Conservation (phyloP, 495 filamentous ascomycete species). For the Pseudevernia furfuracea region DNA sequence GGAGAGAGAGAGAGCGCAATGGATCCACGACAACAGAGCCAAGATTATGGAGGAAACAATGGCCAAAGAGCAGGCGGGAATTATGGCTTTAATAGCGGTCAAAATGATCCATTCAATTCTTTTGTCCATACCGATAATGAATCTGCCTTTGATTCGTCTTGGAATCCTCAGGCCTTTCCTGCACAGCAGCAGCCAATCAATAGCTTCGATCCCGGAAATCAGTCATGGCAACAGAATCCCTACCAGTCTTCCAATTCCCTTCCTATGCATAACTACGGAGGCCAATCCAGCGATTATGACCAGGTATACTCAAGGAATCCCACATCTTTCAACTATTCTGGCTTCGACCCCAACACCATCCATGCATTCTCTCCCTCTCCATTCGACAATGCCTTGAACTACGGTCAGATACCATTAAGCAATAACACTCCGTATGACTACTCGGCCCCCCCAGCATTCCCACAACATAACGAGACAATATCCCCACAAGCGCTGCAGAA, state of each 20-base stretch:
- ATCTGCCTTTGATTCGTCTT: conserved; percentile 22
- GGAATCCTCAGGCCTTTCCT: conserved; percentile 23
- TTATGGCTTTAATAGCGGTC: conserved; percentile 22
- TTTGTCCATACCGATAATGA: conserved; percentile 27
- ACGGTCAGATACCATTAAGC: conserved; percentile 18
- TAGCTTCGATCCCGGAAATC: conserved; percentile 21
- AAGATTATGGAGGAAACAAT: conserved; percentile 23
- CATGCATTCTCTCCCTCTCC: conserved; percentile 16
- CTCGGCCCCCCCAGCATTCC: conserved; percentile 12
- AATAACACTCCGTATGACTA: conserved; percentile 19
- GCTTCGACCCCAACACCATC: conserved; percentile 13
- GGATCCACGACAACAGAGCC: conserved; percentile 23
- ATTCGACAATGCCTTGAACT: conserved; percentile 17
- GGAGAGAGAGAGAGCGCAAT: conserved; percentile 16
- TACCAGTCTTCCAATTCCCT: conserved; percentile 20
- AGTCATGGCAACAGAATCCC: conserved; percentile 22
- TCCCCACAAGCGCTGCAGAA: conserved; percentile 27
- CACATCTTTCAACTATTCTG: conserved; percentile 18
- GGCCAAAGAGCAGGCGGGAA: conserved; percentile 7
- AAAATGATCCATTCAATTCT: conserved; percentile 26
- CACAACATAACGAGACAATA: conserved; percentile 24
- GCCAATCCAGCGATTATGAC: conserved; percentile 15
- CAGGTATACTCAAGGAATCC: conserved; percentile 21
- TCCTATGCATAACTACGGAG: conserved; percentile 15
- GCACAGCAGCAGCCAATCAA: conserved; percentile 21